Evolutionary conservation across 169 alveolate genomes (phyloP).

Genomic region (Toxoplasma gondii): DNA sequence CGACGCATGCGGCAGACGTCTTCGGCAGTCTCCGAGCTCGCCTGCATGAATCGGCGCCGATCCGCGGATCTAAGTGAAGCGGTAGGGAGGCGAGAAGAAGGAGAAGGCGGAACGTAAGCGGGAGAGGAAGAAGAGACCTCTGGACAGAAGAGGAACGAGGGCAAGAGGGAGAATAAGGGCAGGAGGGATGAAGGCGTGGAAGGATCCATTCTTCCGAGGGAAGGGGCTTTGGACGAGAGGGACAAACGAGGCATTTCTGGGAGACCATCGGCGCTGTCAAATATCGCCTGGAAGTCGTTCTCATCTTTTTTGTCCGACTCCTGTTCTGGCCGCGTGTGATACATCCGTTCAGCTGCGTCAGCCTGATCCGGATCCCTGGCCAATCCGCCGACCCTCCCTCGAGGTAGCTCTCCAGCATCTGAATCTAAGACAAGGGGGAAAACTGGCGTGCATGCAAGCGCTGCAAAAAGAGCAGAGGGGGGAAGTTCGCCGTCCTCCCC

Average conservation of each 20-base stretch:
- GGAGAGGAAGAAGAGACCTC: background rate
- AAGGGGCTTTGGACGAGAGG: too few relatives aligned
- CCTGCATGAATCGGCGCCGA: background rate
- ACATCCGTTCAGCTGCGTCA: background rate
- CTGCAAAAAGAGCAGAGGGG: background rate
- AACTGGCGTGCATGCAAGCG: slow-evolving; percentile 32
- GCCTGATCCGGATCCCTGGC: background rate
- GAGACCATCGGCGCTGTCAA: background rate
- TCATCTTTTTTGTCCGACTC: background rate
- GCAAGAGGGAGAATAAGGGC: background rate
- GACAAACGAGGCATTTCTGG: background rate
- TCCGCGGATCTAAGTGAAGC: too few relatives aligned
- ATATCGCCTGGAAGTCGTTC: background rate
- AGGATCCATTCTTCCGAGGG: background rate
- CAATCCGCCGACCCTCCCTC: background rate
- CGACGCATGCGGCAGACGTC: background rate
- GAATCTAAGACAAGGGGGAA: background rate
- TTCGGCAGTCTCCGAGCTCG: background rate
- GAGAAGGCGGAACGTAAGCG: background rate
- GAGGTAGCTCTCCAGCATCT: too few relatives aligned
- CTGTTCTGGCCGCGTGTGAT: background rate
- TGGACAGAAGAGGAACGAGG: background rate
- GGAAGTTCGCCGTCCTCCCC: background rate
- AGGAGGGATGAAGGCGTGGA: background rate
- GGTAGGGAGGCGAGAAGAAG: background rate